Conservation (phyloP, 176 grass and related monocot genomes). For the Dactylis glomerata region DNA sequence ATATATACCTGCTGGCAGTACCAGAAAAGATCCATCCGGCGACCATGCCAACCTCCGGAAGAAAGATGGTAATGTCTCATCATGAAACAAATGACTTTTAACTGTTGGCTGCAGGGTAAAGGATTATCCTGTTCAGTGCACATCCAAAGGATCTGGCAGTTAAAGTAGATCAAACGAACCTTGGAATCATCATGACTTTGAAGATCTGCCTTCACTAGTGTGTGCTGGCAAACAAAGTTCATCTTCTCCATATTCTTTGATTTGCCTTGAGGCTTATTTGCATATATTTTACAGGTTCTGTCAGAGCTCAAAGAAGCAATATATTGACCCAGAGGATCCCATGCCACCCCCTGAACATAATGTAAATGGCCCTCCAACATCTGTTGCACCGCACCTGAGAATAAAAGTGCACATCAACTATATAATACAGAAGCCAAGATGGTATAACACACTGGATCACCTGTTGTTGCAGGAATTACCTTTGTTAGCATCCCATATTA, state of each 20-base stretch:
- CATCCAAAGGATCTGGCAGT: background rate
- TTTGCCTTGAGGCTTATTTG: constrained; percentile 84
- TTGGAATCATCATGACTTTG: constrained; percentile 72
- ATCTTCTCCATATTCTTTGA: constrained; percentile 63
- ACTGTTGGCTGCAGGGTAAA: constrained; percentile 54
- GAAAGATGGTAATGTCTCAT: constrained; percentile 96
- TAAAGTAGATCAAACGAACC: constrained; percentile 45
- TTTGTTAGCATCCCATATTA: constrained; percentile 95
- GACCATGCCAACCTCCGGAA: constrained; percentile 95
- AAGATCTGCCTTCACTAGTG: constrained; percentile 60
- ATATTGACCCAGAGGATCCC: constrained; percentile 92
- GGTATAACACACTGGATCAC: background rate
- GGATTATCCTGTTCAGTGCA: background rate
- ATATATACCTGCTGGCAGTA: constrained; percentile 78
- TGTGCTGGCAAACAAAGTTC: constrained; percentile 86
- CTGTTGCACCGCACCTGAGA: constrained; percentile 70
- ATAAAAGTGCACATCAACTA: constrained; percentile 15
- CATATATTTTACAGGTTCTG: constrained; percentile 86
- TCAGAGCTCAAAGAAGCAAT: constrained; percentile 93
- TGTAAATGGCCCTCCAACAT: constrained; percentile 91
- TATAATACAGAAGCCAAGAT: background rate
- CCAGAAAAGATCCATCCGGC: constrained; percentile 92
- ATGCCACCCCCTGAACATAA: constrained; percentile 97
- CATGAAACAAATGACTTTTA: constrained; percentile 90
- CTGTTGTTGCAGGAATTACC: constrained; percentile 30